Evolutionary conservation across 306 rosid genomes (phyloP).

Genomic region (Castanopsis chinensis): DNA sequence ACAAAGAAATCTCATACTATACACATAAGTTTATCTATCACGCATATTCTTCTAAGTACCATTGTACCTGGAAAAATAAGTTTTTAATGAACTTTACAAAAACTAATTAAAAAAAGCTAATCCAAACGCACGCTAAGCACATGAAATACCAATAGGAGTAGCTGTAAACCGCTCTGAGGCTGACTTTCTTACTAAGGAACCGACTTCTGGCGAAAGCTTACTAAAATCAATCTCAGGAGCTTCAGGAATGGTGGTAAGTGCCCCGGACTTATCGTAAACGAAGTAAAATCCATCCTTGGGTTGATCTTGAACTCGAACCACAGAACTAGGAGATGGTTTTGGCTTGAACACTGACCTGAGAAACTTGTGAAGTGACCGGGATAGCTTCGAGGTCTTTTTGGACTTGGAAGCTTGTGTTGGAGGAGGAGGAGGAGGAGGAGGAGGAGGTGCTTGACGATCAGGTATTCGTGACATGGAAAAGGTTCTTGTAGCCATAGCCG

Average conservation of each 20-base stretch:
- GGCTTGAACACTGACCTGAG: conserved; percentile 66
- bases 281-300: conserved; percentile 51
- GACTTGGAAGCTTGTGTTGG: neutral
- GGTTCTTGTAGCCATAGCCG: conserved; percentile 63
- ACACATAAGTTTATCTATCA: neutral
- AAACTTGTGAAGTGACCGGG: conserved; percentile 64
- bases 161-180: conserved; percentile 55
- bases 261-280: conserved; percentile 58
- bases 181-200: conserved; percentile 46
- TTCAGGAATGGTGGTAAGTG: conserved; percentile 74
- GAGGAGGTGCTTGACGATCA: conserved; percentile 23
- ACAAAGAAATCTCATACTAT: neutral
- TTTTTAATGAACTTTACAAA: too few relatives aligned
- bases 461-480: conserved; percentile 71
- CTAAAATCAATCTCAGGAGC: conserved; percentile 52
- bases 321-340: conserved; percentile 4
- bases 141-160: conserved; percentile 46
- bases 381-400: conserved; percentile 50
- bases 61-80: too few relatives aligned
- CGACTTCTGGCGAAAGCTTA: conserved; percentile 56
- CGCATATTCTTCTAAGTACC: neutral
- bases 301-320: conserved; percentile 33
- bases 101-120: neutral
- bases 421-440: conserved; percentile 6
- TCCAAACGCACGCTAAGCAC: conserved; percentile 18